phyloP scores from a whole-genome alignment of 176 grass and related monocot species.

The Eremochloa ophiuroides region DNA sequence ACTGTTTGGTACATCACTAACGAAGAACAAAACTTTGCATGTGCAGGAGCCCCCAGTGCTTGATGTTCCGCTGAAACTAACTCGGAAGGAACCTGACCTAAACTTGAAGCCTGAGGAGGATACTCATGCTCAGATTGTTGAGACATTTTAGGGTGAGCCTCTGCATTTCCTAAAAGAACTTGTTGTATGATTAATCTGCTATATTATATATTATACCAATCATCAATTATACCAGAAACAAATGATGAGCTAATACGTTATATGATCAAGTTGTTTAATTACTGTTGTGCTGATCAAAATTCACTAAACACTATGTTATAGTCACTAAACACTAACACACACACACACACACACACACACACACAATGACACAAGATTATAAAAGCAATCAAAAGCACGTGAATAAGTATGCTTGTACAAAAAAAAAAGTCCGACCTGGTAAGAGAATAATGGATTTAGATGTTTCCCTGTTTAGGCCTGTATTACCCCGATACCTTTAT shows the following conservation, averaged over 20 bases:
- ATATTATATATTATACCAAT: background rate
- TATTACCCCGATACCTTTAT: background rate
- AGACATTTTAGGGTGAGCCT: conserved; percentile 59
- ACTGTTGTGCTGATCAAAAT: background rate
- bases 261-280: background rate
- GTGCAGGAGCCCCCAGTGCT: conserved; percentile 71
- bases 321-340: too few species aligned
- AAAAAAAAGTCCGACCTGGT: background rate
- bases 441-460: background rate
- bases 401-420: background rate
- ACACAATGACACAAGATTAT: background rate
- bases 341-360: too few species aligned
- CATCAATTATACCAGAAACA: background rate
- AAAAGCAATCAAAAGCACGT: background rate
- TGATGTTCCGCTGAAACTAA: conserved; percentile 69
- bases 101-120: conserved; percentile 54
- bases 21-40: conserved; percentile 28
- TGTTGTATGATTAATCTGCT: background rate
- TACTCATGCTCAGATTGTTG: conserved; percentile 19
- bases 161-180: background rate
- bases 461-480: background rate
- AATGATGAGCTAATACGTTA: background rate
- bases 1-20: conserved; percentile 7
- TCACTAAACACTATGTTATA: background rate
- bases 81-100: conserved; percentile 47